These are phyloP conservation scores for Yamadazyma dendronema DNA, from an alignment of 1,139 yeast genomes.

Conservation along the genomic window DNA sequence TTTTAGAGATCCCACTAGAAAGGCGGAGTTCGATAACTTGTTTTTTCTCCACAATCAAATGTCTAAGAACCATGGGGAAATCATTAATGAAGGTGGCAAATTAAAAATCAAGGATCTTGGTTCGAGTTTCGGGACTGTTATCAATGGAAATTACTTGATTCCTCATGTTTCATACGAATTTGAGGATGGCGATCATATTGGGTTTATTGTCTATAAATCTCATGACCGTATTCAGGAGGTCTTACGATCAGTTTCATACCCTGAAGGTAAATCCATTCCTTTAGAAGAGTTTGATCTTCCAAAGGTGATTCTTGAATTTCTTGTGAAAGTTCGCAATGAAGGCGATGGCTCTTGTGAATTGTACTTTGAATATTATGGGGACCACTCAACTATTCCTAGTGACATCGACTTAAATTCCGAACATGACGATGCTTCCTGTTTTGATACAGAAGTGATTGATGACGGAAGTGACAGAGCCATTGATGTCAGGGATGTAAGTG, in stretches of 20 bases:
- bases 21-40: conserved; percentile 22
- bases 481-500: too few relatives aligned
- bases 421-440: too few relatives aligned
- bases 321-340: conserved; percentile 7
- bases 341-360: too few relatives aligned
- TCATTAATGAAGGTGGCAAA: conserved; percentile 12
- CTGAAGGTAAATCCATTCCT: not conserved
- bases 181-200: conserved; percentile 25
- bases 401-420: too few relatives aligned
- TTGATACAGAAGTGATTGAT: too few relatives aligned
- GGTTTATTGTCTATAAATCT: conserved; percentile 33
- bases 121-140: conserved; percentile 43
- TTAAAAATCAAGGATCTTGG: conserved; percentile 28
- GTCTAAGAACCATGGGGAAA: conserved; percentile 30
- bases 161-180: conserved; percentile 21
- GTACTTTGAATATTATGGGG: too few relatives aligned
- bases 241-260: not conserved
- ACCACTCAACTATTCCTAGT: too few relatives aligned
- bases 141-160: conserved; percentile 26
- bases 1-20: conserved; percentile 21
- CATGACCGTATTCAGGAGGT: conserved; percentile 19
- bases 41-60: conserved; percentile 27
- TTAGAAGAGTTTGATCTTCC: conserved; percentile 23
- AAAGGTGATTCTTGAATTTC: conserved; percentile 24
- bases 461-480: too few relatives aligned